Percentiles rank a stretch among this genome's conserved stretches.
Evolutionary conservation across 371 early-diverging fungal species (phyloP).

Genomic region (Rhizopus arrhizus): DNA sequence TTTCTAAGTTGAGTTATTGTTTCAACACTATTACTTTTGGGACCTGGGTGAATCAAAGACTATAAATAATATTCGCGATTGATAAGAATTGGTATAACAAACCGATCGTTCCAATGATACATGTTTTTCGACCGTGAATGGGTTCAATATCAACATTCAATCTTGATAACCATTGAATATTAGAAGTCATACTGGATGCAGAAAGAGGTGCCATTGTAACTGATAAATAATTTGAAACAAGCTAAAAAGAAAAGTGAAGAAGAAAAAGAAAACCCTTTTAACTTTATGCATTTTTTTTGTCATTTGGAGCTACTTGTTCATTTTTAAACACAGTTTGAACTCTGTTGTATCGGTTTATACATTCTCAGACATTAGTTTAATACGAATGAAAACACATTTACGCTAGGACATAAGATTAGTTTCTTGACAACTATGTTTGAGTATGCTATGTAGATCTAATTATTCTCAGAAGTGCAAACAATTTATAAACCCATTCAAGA

Average conservation of each 20-base stretch:
- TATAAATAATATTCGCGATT: not conserved
- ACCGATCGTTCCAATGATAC: constrained; percentile 53
- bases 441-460: too few species aligned
- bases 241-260: constrained; percentile 6
- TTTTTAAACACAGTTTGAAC: not conserved
- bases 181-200: constrained; percentile 37
- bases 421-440: too few species aligned
- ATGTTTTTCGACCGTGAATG: constrained; percentile 72
- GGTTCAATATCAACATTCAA: constrained; percentile 69
- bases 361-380: too few species aligned
- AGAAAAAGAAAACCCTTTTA: not conserved
- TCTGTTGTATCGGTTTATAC: too few species aligned
- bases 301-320: not conserved
- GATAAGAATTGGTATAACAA: not conserved
- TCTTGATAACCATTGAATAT: constrained; percentile 77
- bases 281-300: not conserved
- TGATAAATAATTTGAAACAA: not conserved
- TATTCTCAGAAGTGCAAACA: too few species aligned
- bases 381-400: too few species aligned
- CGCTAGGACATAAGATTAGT: too few species aligned
- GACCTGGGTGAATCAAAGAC: constrained; percentile 51
- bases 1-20: constrained; percentile 82
- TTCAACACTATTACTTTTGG: constrained; percentile 84
- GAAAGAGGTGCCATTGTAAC: constrained; percentile 15
- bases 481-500: too few species aligned